Evolutionary conservation across 2,329 filamentous ascomycete species (phyloP), one percentile per base, ranked within the genome.

Genomic region (Calonectria fujianensis): DNA sequence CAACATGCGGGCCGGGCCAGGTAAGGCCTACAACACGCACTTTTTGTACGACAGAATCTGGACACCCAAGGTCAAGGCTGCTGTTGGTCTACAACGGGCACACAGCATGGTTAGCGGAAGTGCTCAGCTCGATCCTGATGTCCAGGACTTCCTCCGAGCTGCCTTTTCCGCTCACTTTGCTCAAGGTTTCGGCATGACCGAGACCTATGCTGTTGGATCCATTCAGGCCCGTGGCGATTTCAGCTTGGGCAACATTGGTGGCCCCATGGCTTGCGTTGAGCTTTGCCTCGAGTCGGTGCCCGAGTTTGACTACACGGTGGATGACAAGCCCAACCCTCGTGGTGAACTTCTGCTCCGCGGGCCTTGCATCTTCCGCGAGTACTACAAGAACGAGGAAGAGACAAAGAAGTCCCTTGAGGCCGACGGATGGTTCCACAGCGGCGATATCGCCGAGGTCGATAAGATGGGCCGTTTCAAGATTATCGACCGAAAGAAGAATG

Each of bases 401-500:
- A 98, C 96, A 1, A 87, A 88, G 73, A 97, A 97, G 86, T 89
- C 93, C 0, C 89, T 98, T 59, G 95, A 96, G 11, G 88, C 93
- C 39, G 96, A 98, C 78, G 97, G 97, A 75, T 99, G 97, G 97
- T 98, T 99, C 91, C 94, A 94, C 84, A 98, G 96, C 0, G 97
- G 97, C 70, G 97, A 99, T 82, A 96, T 99, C 78, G 95, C 93
- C 82, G 91, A 93, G 77, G 89, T 99, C 31, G 97, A 99, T 85
- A 92, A 93, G 79, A 86, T 94, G 82, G 97, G 97, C 76, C 95
- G 96, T 75, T 94, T 98, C 89, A 93, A 92, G 85, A 98, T 99
- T 85, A 94, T 99, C 81, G 97, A 99, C 86, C 96, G 97, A 81
- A 94, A 96, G 87, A 99, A 99, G 94, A 98, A 98, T 86, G 95